Conservation (phyloP, 108 stramenopile species). For the Fistulifera pelliculosa region DNA sequence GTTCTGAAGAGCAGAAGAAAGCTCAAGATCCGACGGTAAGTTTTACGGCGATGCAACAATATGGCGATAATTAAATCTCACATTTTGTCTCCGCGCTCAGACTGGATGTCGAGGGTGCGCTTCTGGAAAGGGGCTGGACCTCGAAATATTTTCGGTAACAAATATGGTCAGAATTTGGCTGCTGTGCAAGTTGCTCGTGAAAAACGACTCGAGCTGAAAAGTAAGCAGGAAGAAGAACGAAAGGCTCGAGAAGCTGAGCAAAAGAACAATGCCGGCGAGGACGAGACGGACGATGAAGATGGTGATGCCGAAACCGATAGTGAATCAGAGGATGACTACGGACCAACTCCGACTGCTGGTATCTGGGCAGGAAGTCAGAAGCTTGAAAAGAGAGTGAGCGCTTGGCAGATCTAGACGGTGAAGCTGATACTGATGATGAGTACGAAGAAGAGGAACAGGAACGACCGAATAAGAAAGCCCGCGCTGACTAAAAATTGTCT, state of each 20-base stretch:
- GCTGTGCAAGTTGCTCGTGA: slow-evolving; percentile 94
- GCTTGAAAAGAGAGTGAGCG: slow-evolving; percentile 53
- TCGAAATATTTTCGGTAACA: slow-evolving; percentile 99
- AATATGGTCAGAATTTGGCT: slow-evolving; percentile 98
- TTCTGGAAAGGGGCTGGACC: slow-evolving; percentile 83
- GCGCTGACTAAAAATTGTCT: too few relatives aligned
- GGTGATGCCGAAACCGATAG: slow-evolving; percentile 14
- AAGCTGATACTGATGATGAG: slow-evolving; percentile 35
- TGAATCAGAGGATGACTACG: slow-evolving; percentile 56
- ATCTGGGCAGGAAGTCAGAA: slow-evolving; percentile 75
- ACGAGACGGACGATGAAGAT: slow-evolving; percentile 27
- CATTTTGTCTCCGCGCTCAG: background rate
- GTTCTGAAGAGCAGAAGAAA: slow-evolving; percentile 43
- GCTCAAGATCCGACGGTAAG: slow-evolving; percentile 76
- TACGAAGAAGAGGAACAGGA: slow-evolving; percentile 11
- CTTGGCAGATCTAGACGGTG: slow-evolving; percentile 28
- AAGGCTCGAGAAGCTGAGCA: slow-evolving; percentile 6
- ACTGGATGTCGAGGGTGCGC: slow-evolving; percentile 98
- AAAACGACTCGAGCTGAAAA: slow-evolving; percentile 46
- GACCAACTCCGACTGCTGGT: slow-evolving; percentile 68
- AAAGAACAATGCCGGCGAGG: slow-evolving; percentile 7
- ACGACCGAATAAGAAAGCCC: too few relatives aligned
- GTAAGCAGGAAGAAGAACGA: slow-evolving; percentile 18
- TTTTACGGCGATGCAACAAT: background rate
- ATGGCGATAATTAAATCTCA: background rate